Conservation (phyloP, 2,329 filamentous ascomycete genomes). For the Mycocentrospora acerina region DNA sequence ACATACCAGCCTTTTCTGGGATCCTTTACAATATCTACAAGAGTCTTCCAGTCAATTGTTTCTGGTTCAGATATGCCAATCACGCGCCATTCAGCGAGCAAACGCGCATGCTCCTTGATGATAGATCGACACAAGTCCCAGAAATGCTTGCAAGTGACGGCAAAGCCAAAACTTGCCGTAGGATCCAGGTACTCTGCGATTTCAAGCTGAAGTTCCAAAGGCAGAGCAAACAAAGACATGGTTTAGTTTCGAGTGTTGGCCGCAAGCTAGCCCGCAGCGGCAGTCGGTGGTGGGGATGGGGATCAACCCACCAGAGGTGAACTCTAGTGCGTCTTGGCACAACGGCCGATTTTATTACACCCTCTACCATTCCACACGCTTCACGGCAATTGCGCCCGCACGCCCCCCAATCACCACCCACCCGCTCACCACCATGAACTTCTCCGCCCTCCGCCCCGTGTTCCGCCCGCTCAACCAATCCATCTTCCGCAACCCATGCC, state of each 20-base stretch:
- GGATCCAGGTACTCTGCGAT: conserved; percentile 14
- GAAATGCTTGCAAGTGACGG: conserved; percentile 14
- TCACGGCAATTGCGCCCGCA: conserved; percentile 2
- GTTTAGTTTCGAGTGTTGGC: too few species aligned
- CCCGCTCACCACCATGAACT: conserved; percentile 23
- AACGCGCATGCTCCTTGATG: conserved; percentile 8
- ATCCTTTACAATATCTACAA: conserved; percentile 11
- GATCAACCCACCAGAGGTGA: too few species aligned
- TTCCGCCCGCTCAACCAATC: conserved; percentile 19
- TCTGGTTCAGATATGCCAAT: conserved; percentile 1
- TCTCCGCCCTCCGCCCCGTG: conserved; percentile 26
- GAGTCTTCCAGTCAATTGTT: conserved; percentile 6
- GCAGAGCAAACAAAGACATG: conserved; percentile 12
- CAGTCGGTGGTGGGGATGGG: too few species aligned
- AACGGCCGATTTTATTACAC: not conserved
- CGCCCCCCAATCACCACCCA: conserved; percentile 6
- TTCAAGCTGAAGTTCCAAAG: conserved; percentile 13
- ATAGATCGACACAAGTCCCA: conserved; percentile 3
- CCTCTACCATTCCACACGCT: too few species aligned
- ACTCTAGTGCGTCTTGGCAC: too few species aligned
- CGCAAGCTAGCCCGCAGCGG: too few species aligned
- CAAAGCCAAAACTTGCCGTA: conserved; percentile 10
- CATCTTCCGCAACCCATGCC: conserved; percentile 8
- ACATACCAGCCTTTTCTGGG: conserved; percentile 15
- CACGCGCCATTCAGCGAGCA: conserved; percentile 6